phyloP scores from a whole-genome alignment of 2,329 filamentous ascomycete genomes.

The Arthrinium puccinioides region DNA sequence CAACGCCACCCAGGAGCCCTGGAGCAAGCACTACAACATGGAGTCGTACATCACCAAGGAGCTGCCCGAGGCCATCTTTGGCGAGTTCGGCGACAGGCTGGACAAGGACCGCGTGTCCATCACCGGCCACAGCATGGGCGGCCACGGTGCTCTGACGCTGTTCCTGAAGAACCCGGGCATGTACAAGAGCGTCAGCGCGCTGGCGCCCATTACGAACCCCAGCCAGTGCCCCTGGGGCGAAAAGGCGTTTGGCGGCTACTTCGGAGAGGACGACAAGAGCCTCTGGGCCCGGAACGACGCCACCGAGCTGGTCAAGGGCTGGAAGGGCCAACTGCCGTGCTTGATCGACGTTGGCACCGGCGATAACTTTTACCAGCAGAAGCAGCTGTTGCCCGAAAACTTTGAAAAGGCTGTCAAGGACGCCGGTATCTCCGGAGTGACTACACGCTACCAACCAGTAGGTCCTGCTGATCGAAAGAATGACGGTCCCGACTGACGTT shows the following conservation, averaged over 20 bases:
- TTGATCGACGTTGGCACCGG: slow-evolving; percentile 90
- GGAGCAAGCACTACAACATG: slow-evolving; percentile 79
- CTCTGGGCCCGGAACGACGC: slow-evolving; percentile 89
- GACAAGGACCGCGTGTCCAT: slow-evolving; percentile 70
- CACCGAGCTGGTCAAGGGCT: slow-evolving; percentile 71
- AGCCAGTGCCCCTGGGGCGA: slow-evolving; percentile 83
- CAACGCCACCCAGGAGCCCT: slow-evolving; percentile 72
- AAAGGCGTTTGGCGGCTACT: slow-evolving; percentile 90
- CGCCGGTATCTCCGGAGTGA: slow-evolving; percentile 64
- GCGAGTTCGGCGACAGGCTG: slow-evolving; percentile 58
- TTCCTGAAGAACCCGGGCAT: slow-evolving; percentile 86
- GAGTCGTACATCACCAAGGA: slow-evolving; percentile 87
- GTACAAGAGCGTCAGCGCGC: slow-evolving; percentile 85
- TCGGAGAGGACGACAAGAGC: slow-evolving; percentile 64
- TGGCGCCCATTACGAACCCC: slow-evolving; percentile 86
- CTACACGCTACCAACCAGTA: slow-evolving; percentile 75
- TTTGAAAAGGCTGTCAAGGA: slow-evolving; percentile 73
- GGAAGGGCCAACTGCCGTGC: slow-evolving; percentile 60
- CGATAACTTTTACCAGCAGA: slow-evolving; percentile 95
- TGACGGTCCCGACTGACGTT: no score
- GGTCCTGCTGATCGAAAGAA: no score
- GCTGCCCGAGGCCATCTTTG: slow-evolving; percentile 72
- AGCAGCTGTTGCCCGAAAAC: slow-evolving; percentile 90
- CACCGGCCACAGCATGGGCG: slow-evolving; percentile 94
- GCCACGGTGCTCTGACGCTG: slow-evolving; percentile 87